Percentiles rank a stretch among this genome's conserved stretches.
phyloP scores from a whole-genome alignment of 257 asterid genomes.

The Catharanthus roseus region DNA sequence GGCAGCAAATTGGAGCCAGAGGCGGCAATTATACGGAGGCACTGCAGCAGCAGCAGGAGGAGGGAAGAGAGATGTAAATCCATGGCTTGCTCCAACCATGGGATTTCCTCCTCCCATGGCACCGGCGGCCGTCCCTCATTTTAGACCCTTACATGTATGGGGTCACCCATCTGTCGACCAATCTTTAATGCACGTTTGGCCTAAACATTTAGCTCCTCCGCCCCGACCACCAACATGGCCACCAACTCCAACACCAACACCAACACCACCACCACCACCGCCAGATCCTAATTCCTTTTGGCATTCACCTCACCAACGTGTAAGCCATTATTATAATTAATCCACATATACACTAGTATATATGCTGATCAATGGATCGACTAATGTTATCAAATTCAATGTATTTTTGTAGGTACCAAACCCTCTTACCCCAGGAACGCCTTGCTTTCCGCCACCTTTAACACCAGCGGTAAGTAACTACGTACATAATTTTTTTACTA shows the following conservation, averaged over 20 bases:
- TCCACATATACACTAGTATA: too few relatives aligned
- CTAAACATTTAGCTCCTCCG: slow-evolving; percentile 52
- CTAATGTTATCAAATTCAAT: background rate
- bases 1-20: slow-evolving; percentile 67
- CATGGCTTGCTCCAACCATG: slow-evolving; percentile 60
- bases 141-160: slow-evolving; percentile 89
- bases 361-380: too few relatives aligned
- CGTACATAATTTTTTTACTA: slow-evolving; percentile 8
- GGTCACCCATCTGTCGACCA: slow-evolving; percentile 91
- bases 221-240: slow-evolving; percentile 32
- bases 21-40: slow-evolving; percentile 52
- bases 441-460: slow-evolving; percentile 49
- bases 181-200: slow-evolving; percentile 73
- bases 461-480: slow-evolving; percentile 47
- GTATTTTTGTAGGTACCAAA: slow-evolving; percentile 42
- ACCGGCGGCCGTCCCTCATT: slow-evolving; percentile 52
- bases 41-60: slow-evolving; percentile 25
- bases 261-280: slow-evolving; percentile 27
- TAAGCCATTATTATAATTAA: slow-evolving; percentile 22
- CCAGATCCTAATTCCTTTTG: slow-evolving; percentile 48
- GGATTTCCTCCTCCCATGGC: slow-evolving; percentile 71
- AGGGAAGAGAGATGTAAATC: slow-evolving; percentile 47
- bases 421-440: slow-evolving; percentile 49
- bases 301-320: slow-evolving; percentile 56
- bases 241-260: slow-evolving; percentile 23